phyloP scores from a whole-genome alignment of 108 stramenopile genomes.

The Parietichytrium sp. region DNA sequence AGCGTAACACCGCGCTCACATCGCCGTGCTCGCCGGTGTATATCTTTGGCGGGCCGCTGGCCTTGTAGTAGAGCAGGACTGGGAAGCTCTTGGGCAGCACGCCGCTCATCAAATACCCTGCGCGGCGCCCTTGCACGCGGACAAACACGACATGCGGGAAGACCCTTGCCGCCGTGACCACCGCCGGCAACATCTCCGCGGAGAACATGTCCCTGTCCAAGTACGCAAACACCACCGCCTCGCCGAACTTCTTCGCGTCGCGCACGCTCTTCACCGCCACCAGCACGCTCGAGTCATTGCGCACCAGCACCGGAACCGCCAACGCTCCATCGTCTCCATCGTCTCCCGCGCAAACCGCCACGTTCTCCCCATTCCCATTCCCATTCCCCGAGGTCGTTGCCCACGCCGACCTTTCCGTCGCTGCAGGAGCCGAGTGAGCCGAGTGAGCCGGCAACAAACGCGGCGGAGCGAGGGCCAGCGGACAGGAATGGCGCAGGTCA shows the following conservation, averaged over 20 bases:
- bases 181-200: not conserved
- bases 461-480: too few relatives aligned
- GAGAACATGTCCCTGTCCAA: not conserved
- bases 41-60: not conserved
- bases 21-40: not conserved
- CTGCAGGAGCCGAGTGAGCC: too few relatives aligned
- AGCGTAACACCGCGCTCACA: not conserved
- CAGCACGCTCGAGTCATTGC: too few relatives aligned
- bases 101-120: not conserved
- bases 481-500: too few relatives aligned
- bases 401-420: too few relatives aligned
- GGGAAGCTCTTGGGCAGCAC: constrained; percentile 1
- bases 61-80: not conserved
- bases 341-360: too few relatives aligned
- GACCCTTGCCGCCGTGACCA: not conserved
- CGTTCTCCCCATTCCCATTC: too few relatives aligned
- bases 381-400: too few relatives aligned
- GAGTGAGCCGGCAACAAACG: too few relatives aligned
- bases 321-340: too few relatives aligned
- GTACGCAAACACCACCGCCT: constrained; percentile 3
- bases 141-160: constrained; percentile 34
- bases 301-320: too few relatives aligned
- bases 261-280: too few relatives aligned
- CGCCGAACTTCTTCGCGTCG: not conserved
- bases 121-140: not conserved